Percentiles rank a stretch among this genome's conserved stretches.
These are phyloP conservation scores for Amylostereum chailletii DNA, from an alignment of 1,284 basidiomycete genomes.

Conservation along the genomic window DNA sequence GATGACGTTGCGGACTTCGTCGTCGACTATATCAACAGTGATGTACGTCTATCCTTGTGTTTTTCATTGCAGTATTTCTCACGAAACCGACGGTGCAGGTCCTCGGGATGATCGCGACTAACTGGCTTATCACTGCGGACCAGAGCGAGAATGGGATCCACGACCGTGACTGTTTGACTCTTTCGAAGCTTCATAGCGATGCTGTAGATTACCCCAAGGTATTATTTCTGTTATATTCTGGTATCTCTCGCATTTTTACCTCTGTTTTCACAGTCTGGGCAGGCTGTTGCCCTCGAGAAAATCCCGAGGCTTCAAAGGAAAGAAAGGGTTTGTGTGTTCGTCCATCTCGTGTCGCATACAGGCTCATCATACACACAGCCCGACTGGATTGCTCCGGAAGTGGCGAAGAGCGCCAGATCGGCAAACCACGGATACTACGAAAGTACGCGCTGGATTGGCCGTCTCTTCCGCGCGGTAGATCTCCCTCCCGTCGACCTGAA, in stretches of 20 bases:
- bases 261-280: slow-evolving; percentile 34
- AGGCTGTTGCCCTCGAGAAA: slow-evolving; percentile 35
- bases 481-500: slow-evolving; percentile 31
- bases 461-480: slow-evolving; percentile 46
- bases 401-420: slow-evolving; percentile 23
- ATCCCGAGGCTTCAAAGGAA: slow-evolving; percentile 38
- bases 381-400: slow-evolving; percentile 63
- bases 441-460: slow-evolving; percentile 45
- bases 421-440: slow-evolving; percentile 31
- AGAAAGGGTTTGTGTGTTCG: slow-evolving; percentile 8
- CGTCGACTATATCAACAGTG: slow-evolving; percentile 60
- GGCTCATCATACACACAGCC: slow-evolving; percentile 23
- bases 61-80: slow-evolving; percentile 4
- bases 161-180: slow-evolving; percentile 47
- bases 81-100: slow-evolving; percentile 24
- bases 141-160: slow-evolving; percentile 44
- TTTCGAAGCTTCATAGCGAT: slow-evolving; percentile 61
- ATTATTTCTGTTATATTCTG: neutral
- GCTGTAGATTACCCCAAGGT: slow-evolving; percentile 58
- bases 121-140: slow-evolving; percentile 64
- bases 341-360: neutral
- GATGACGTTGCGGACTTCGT: slow-evolving; percentile 68
- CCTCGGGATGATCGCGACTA: slow-evolving; percentile 52
- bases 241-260: neutral
- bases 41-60: slow-evolving; percentile 28